phyloP scores from a whole-genome alignment of 495 filamentous ascomycete species.

The Oleoguttula mirabilis region DNA sequence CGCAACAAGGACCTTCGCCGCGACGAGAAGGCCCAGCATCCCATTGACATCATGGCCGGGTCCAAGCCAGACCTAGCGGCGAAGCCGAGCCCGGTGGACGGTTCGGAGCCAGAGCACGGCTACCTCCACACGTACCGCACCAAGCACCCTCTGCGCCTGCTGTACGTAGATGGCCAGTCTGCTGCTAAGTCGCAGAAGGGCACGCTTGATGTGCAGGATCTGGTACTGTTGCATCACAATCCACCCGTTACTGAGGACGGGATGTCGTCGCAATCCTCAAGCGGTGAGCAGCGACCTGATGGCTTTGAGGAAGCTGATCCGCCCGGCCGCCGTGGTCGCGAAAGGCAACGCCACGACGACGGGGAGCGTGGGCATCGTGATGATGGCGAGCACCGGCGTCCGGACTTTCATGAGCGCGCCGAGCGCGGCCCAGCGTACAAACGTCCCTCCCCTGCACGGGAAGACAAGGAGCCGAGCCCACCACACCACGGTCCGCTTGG shows the following conservation, averaged over 20 bases:
- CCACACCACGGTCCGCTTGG: slow-evolving; percentile 23
- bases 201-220: slow-evolving; percentile 50
- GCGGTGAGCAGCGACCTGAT: too few relatives aligned
- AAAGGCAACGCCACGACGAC: background rate
- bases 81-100: too few relatives aligned
- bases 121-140: slow-evolving; percentile 45
- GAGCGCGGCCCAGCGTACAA: background rate
- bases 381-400: too few relatives aligned
- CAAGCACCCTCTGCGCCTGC: slow-evolving; percentile 37
- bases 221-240: slow-evolving; percentile 33
- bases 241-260: slow-evolving; percentile 3
- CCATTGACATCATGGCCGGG: background rate
- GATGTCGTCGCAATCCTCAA: too few relatives aligned
- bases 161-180: slow-evolving; percentile 53
- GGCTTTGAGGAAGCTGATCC: too few relatives aligned
- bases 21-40: background rate
- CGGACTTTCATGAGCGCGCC: background rate
- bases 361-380: too few relatives aligned
- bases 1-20: background rate
- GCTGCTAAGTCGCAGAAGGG: slow-evolving; percentile 48
- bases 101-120: slow-evolving; percentile 24
- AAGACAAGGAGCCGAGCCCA: too few relatives aligned
- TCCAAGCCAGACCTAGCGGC: background rate
- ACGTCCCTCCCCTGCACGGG: too few relatives aligned
- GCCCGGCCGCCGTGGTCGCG: too few relatives aligned